Base-by-base conservation (phyloP, 2,329 filamentous ascomycete genomes). In the Calonectria pteridis region DNA sequence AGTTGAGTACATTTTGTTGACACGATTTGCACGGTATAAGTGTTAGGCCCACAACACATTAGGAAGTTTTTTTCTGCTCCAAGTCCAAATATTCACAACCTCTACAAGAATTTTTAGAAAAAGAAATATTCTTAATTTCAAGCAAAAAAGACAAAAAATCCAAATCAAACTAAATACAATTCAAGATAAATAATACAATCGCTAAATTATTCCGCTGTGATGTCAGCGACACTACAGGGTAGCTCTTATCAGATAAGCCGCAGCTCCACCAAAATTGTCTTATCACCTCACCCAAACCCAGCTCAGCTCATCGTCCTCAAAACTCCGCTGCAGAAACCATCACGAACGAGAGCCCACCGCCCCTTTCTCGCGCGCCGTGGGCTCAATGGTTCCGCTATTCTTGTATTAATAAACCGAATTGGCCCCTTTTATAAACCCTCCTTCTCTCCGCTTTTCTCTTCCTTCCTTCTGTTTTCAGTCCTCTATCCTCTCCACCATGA, bases 291-390 rank as follows among this genome's bases (percentile, higher is more conserved):
- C 43, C 11, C 10, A 23, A 23, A 23, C 37, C 37, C 69, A 67
- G 66, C 71, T 51, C 71, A 40, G 51, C 16, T 13, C 66, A 50
- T 69, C 81, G 79, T 83, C 84, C 86, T 82, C 83, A 86, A 86
- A 88, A 84, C 81, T 88, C 81, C 87, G 85, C 86, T 37, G 86
- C 84, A 88, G 84, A 86, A 86, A 86, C 83, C 82, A 86, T 87
- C 86, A 88, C 86, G 84, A 84, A 72, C 59, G 78, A 73, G 71
- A 70, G 53, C 58, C 65, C 68, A 49, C 64, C 72, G 72, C 58
- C 76, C 70, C 73, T 66, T 76, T 62, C 37, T 40, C 35, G 55
- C 59, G 71, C 74, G 70, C 74, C 76, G 80, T 82, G 82, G 75
- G 76, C 76, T 79, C 78, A 77, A 83, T 78, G 74, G 84, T 85